Base-by-base conservation (phyloP, 2,329 filamentous ascomycete species). In the Lachnellula subtilissima region DNA sequence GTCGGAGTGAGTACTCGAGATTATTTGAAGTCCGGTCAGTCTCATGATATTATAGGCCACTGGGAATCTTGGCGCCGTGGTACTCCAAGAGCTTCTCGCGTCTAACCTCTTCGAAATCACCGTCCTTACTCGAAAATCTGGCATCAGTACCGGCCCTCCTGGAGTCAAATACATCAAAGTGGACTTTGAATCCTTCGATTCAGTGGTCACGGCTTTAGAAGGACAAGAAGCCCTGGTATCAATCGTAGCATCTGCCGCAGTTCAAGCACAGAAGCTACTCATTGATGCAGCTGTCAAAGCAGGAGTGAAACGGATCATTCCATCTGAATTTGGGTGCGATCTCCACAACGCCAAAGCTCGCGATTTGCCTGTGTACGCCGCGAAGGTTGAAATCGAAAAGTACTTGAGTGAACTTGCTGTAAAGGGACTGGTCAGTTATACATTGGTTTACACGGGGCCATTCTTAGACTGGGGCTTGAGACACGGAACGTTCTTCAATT, bases 241-340 rank as follows among this genome's bases (percentile, higher is more conserved):
- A 6, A 73, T 77, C 0, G 70, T 85, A 32, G 65, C 59, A 36
- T 46, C 47, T 4, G 28, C 55, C 6, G 64, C 61, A 5, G 22
- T 69, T 15, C 71, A 70, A n/a, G 70, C 70, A 8, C 82, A 86
- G 64, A 69, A 70, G 19, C 71, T 72, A 12, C 68, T 86, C 51
- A 76, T 85, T 45, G 78, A 86, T 48, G 83, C 82, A 1, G 76
- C 81, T 15, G 74, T 81, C 47, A 75, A 75, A 19, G 82, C 82
- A 1, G 78, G 80, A 9, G 81, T 86, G 8, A 76, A 80, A 64
- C 75, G 82, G n/a, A 83, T 85, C 70, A 74, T 86, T 42, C 82
- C 83, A 1, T 79, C 78, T 5, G 82, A 86, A 53, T 86, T 79
- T 47, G 71, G 71, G 25, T 69, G 68, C 15, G 66, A 74, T 67